Base-by-base conservation (phyloP, 2,329 filamentous ascomycete genomes). In the Ciborinia camelliae region DNA sequence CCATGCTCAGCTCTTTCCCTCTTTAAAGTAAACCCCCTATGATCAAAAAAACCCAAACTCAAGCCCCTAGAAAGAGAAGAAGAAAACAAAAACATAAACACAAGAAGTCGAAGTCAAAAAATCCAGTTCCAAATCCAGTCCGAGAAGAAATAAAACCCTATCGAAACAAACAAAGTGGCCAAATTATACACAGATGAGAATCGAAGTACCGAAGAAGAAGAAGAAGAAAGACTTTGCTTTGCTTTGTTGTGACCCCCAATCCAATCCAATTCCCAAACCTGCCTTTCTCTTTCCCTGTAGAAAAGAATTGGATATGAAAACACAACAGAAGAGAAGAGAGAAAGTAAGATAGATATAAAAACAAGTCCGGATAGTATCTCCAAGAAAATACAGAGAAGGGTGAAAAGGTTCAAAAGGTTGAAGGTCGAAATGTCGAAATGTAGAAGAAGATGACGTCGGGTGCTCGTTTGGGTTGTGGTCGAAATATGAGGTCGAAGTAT, bases 311-410 rank as follows among this genome's bases (percentile, higher is more conserved):
- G 45, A 14, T 59, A 47, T 47, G 55, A 59, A 59, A 59, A 35
- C 3, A 35, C 55, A 23, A 20, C 41, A n/a, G 30, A 45, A 47
- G 26, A 9, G 23, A 35, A 52, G 2, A 39, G 3, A 26, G 35
- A 39, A 47, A 18, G 15, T 14, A 48, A 26, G 23, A 10, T 39
- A 18, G 51, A 39, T 59, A 59, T 59, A 59, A 59, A 58, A 59
- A 47, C 41, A 48, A 35, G 28, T 23, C 55, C 30, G 41, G 55
- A 47, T 59, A 47, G 28, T 59, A 47, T 59, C 55, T 59, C 55
- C 55, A 35, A 59, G 55, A 59, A 65, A 30, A 51, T 52, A 63
- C 45, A 50, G 20, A 30, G 47, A 62, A 57, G 20, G 20, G 28
- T 28, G 3, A 43, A 45, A 52, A 51, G 28, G 32, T 57, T 58